Percentiles rank a stretch among this genome's conserved stretches.
Conservation (phyloP, 768 basidiomycete genomes). For the Boletellus emodensis region DNA sequence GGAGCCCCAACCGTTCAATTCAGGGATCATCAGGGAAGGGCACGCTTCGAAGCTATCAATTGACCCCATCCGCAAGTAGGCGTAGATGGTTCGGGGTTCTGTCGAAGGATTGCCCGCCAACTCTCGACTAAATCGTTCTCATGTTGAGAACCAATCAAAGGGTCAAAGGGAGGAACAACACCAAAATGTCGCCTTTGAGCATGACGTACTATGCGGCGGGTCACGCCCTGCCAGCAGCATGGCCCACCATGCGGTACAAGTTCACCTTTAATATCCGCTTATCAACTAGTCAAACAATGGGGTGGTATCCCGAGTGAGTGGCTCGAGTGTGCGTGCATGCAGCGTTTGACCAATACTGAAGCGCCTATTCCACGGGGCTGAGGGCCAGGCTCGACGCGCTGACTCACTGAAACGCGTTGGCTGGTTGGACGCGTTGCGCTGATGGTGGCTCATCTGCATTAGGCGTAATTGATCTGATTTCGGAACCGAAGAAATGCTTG, state of each 20-base stretch:
- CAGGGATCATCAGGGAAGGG: background rate
- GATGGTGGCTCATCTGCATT: no score
- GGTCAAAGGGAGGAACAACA: background rate
- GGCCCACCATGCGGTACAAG: constrained; percentile 4
- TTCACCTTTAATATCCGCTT: background rate
- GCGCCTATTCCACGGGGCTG: no score
- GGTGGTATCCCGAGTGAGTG: background rate
- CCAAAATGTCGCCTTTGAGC: background rate
- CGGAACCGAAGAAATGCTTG: no score
- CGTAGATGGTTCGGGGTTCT: background rate
- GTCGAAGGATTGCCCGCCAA: background rate
- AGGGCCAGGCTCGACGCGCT: no score
- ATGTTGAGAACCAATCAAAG: background rate
- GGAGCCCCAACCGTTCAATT: background rate
- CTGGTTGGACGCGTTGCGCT: no score
- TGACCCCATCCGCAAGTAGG: background rate
- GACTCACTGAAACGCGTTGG: no score
- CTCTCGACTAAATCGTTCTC: background rate
- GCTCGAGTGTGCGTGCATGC: background rate
- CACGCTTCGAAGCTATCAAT: background rate
- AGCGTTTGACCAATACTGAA: no score
- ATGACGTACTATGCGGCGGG: background rate
- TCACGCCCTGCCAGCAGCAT: background rate
- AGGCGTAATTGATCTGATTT: no score
- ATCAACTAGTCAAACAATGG: background rate